phyloP scores from a whole-genome alignment of 1,139 yeast genomes.

The Eremothecium coryli region DNA sequence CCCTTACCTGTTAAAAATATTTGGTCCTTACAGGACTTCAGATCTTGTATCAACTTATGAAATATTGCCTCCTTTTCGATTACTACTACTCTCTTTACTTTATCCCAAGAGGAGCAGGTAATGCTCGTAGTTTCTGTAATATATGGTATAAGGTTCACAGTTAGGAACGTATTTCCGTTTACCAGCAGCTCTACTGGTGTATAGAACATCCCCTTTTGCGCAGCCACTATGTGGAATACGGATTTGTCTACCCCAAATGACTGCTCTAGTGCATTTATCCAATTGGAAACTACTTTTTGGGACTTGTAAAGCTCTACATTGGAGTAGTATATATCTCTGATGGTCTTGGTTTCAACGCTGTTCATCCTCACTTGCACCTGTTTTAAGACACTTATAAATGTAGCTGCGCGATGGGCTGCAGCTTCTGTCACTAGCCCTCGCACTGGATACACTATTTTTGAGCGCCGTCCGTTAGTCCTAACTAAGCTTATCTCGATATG shows the following conservation, averaged over 20 bases:
- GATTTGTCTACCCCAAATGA: slow-evolving; percentile 16
- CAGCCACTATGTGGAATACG: slow-evolving; percentile 24
- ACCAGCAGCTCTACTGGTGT: slow-evolving; percentile 12
- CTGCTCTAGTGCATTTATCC: slow-evolving; percentile 19
- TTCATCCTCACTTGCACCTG: slow-evolving; percentile 10
- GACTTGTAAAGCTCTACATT: slow-evolving; percentile 27
- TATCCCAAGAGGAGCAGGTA: slow-evolving; percentile 8
- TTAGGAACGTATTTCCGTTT: slow-evolving; percentile 8
- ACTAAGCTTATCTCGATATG: slow-evolving; percentile 1
- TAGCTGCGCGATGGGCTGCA: slow-evolving; percentile 12
- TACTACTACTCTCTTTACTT: slow-evolving; percentile 15
- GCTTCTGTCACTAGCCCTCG: slow-evolving; percentile 3
- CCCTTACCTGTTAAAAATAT: slow-evolving; percentile 33
- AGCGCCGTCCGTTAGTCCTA: background rate
- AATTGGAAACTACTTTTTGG: slow-evolving; percentile 20
- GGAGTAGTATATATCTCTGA: slow-evolving; percentile 30
- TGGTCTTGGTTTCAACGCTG: slow-evolving; percentile 17
- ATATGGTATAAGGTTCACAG: slow-evolving; percentile 14
- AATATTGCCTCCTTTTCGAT: slow-evolving; percentile 30
- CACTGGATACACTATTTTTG: slow-evolving; percentile 1
- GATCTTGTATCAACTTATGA: slow-evolving; percentile 16
- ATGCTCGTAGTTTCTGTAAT: slow-evolving; percentile 9
- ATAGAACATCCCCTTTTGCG: slow-evolving; percentile 32
- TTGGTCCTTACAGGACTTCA: slow-evolving; percentile 8
- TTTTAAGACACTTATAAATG: slow-evolving; percentile 15